Evolutionary conservation across 2,329 filamentous ascomycete species (phyloP), one percentile per base, ranked within the genome.

Genomic region (Colletotrichum sp.): DNA sequence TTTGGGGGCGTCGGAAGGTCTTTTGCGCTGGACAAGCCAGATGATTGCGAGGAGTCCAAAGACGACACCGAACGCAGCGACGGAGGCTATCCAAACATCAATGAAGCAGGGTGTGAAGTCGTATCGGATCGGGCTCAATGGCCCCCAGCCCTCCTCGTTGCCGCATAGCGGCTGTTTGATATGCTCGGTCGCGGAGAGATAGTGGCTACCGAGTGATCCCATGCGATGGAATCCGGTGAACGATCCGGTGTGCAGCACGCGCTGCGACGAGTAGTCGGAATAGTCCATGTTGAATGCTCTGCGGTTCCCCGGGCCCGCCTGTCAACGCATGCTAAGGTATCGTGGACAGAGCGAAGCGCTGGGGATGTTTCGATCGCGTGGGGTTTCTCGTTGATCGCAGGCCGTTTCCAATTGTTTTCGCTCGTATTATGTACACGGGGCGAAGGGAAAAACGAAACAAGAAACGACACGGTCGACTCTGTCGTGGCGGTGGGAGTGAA

Each of bases 21-120:
- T 90, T 81, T 92, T 93, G 85, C 92, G 94, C 79, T 89, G 92
- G 71, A 96, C 84, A 68, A 99, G 88, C 88, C 95, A 95, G 92
- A 93, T 96, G 57, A 98, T 87, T 34, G 96, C 95, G 62, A 93
- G 89, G 9, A 92, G 89, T 74, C 97, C 97, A 78, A 93, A 90
- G 28, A 98, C 71, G 28, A 98, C 88, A 18, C 96, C 96, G 87
- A 94, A 98, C 16, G 89, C 89, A 10, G 95, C 95, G 32, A 98
- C 95, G 3, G 90, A 87, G 39, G 94, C 92, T 75, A 99, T 92
- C 92, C 95, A 96, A 26, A 98, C 92, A 84, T 99, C 98, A 81
- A 99, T 93, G 83, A 99, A 99, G 88, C 97, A 99, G 55, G 97
- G 96, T 18, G 97, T 99, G 81, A 99, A 96, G 87, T 99, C 97